Conservation (phyloP, 768 basidiomycete genomes). For the Kwoniella botswanensis region DNA sequence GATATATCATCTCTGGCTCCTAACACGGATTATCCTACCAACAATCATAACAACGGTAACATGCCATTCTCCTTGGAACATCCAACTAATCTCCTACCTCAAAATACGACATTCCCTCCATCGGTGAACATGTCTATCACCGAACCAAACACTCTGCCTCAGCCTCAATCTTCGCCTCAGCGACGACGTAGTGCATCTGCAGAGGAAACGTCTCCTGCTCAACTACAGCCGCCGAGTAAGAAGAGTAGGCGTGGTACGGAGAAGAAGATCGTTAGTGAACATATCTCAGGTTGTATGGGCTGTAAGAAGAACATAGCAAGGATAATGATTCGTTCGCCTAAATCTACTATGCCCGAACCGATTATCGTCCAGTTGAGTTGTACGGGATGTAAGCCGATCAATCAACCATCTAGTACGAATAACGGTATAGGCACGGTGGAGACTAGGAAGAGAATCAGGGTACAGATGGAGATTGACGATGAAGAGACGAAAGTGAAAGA, state of each 20-base stretch:
- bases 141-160: not conserved
- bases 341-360: constrained; percentile 38
- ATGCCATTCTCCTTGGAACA: constrained; percentile 1
- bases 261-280: constrained; percentile 43
- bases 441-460: constrained; percentile 44
- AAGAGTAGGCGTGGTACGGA: constrained; percentile 29
- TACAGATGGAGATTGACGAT: constrained; percentile 44
- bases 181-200: constrained; percentile 18
- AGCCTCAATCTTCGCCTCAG: constrained; percentile 19
- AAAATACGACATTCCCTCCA: not conserved
- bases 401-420: constrained; percentile 13
- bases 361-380: constrained; percentile 32
- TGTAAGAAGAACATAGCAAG: constrained; percentile 35
- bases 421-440: constrained; percentile 44
- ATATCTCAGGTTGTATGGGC: constrained; percentile 23
- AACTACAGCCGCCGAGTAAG: constrained; percentile 20
- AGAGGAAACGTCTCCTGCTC: not conserved
- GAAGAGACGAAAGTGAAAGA: constrained; percentile 32
- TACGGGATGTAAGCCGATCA: constrained; percentile 33
- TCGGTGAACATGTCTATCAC: not conserved
- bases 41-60: not conserved
- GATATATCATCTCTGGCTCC: constrained; percentile 3
- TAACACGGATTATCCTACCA: constrained; percentile 6
- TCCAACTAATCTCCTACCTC: not conserved
- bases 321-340: constrained; percentile 45